A percentile compares a stretch with the other conserved stretches of the same genome.
These are phyloP conservation scores for Coemansia sp. DNA, from an alignment of 192 early-diverging fungal genomes.

Conservation along the genomic window DNA sequence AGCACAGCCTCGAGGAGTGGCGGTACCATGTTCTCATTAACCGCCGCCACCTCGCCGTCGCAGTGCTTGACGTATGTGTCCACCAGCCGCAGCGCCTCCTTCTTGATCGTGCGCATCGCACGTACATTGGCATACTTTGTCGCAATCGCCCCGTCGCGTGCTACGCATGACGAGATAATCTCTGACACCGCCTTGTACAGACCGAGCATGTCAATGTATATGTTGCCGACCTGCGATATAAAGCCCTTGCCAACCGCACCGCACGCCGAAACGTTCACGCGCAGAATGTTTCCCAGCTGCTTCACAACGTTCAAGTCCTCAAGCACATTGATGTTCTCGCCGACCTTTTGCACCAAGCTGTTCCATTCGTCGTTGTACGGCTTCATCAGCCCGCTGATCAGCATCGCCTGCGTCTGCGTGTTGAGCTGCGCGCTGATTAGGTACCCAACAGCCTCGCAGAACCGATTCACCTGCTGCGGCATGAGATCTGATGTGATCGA, in stretches of 20 bases:
- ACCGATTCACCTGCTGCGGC: conserved; percentile 94
- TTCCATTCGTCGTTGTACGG: conserved; percentile 89
- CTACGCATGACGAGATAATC: conserved; percentile 77
- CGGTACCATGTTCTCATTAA: conserved; percentile 85
- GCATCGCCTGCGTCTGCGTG: conserved; percentile 71
- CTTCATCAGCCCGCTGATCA: conserved; percentile 87
- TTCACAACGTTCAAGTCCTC: conserved; percentile 82
- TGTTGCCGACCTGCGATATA: conserved; percentile 82
- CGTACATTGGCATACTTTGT: conserved; percentile 88
- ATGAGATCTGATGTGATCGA: conserved; percentile 86
- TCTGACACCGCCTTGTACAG: conserved; percentile 88
- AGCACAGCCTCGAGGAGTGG: conserved; percentile 88
- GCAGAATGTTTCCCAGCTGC: conserved; percentile 87
- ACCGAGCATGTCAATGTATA: conserved; percentile 87
- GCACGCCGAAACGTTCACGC: conserved; percentile 93
- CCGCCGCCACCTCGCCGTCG: conserved; percentile 79
- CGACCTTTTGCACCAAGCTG: conserved; percentile 71
- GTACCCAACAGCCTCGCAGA: conserved; percentile 97
- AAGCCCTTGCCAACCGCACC: conserved; percentile 84
- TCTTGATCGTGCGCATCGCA: conserved; percentile 92
- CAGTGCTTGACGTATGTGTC: conserved; percentile 85
- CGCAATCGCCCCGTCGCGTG: conserved; percentile 79
- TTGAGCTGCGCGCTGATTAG: conserved; percentile 95
- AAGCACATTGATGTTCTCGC: conserved; percentile 70
- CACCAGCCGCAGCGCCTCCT: conserved; percentile 89